These are phyloP conservation scores for Gonium pectorale DNA, from an alignment of 139 green algal species.

Conservation along the genomic window DNA sequence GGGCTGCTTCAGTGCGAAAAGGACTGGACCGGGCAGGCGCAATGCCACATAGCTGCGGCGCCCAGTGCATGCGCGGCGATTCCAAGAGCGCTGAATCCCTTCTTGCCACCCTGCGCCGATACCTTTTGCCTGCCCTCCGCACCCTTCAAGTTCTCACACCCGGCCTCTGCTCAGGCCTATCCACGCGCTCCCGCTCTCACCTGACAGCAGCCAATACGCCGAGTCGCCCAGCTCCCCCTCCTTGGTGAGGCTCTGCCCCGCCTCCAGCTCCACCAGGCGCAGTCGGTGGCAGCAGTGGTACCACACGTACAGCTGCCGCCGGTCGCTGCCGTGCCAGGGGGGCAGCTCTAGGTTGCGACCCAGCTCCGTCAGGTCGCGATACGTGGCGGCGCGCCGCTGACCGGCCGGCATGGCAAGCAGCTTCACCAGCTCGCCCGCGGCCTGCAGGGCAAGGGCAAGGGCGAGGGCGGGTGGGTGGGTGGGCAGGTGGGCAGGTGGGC, in stretches of 20 bases:
- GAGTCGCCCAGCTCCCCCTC: constrained; percentile 2
- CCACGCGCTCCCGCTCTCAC: constrained; percentile 8
- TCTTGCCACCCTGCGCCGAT: too few species aligned
- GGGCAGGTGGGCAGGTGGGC: not conserved
- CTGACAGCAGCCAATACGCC: constrained; percentile 22
- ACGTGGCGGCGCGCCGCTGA: constrained; percentile 9
- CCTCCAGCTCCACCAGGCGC: constrained; percentile 39
- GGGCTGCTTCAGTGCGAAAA: too few species aligned
- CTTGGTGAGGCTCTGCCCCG: not conserved
- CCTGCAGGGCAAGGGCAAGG: not conserved
- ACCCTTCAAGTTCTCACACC: too few species aligned
- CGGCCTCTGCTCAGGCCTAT: too few species aligned
- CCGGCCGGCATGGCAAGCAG: not conserved
- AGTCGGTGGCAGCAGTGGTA: constrained; percentile 39
- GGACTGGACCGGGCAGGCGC: too few species aligned
- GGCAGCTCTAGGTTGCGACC: constrained; percentile 19
- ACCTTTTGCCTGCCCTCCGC: too few species aligned
- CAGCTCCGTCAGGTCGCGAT: constrained; percentile 31
- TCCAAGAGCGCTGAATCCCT: too few species aligned
- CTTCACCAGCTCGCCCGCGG: constrained; percentile 7
- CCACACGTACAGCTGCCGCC: constrained; percentile 37
- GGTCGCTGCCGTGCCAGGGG: not conserved
- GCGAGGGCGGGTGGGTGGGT: not conserved
- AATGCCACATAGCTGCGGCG: too few species aligned
- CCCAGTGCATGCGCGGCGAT: too few species aligned